Conservation (phyloP, 2,329 filamentous ascomycete species). For the Ciborinia camelliae region DNA sequence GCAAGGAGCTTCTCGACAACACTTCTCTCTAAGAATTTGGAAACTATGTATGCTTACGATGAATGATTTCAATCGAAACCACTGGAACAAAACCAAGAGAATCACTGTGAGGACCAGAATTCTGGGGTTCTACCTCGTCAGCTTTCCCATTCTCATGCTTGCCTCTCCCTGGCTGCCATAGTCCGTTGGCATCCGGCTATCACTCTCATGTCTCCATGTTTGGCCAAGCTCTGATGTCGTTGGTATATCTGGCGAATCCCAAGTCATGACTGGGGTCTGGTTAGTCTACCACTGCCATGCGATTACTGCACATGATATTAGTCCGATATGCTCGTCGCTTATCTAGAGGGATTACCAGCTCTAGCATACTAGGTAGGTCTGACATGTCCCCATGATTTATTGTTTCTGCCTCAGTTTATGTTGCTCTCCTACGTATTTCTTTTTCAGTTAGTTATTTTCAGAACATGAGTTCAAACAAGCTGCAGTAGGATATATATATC, state of each 20-base stretch:
- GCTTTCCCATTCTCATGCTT: background rate
- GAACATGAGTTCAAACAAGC: background rate
- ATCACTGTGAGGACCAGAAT: background rate
- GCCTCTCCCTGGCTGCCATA: background rate
- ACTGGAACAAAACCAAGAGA: background rate
- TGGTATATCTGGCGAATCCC: background rate
- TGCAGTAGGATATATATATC: background rate
- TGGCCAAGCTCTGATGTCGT: background rate
- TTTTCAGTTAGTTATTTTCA: background rate
- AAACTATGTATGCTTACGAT: background rate
- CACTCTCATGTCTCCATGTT: background rate
- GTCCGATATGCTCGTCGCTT: background rate
- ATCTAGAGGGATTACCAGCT: background rate
- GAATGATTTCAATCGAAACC: background rate
- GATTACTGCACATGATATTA: background rate
- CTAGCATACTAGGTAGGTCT: background rate
- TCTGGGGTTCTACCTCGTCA: background rate
- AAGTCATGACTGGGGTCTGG: background rate
- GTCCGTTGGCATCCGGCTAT: background rate
- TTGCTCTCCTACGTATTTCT: background rate
- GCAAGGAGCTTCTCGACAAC: background rate
- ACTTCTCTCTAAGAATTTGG: background rate
- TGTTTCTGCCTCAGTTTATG: background rate
- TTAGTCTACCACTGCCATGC: background rate
- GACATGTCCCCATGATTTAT: background rate